Base-by-base conservation (phyloP, 495 filamentous ascomycete species). In the Aspergillus incahuasiensis region DNA sequence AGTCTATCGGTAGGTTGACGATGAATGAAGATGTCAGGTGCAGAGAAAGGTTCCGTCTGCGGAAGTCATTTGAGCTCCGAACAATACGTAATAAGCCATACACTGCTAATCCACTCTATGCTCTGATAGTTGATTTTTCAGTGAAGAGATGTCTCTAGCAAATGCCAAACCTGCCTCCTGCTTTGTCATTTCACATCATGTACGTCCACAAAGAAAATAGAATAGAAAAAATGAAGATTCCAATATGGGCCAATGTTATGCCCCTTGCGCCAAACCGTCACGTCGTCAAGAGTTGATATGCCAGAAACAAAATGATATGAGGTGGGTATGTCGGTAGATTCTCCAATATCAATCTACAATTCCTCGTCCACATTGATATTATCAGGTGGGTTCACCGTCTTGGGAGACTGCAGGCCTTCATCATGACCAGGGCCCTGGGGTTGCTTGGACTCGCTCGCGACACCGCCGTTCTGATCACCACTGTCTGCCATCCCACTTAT, bases 311-410 rank as follows among this genome's bases (percentile, higher is more conserved):
- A 13, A 43, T 18, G 13, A 25, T 38, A n/a, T 50, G 20, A 16
- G 34, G 7, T 48, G 16, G 18, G 45, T 19, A 32, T 35, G 47
- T 28, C 1, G 43, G 30, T 15, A 34, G 13, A n/a, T 54, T 28
- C 28, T 7, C 39, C 19, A 32, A 0, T 7, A 30, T n/a, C 20
- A 50, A 28, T 15, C 73, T 59, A 76, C 48, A 76, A 54, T 50
- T 77, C 74, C 50, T 77, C 74, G 3, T 77, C 74, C 15, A 66
- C 67, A 20, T 59, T 59, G 5, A 66, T 65, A 20, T 59, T 59
- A 3, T 58, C 49, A 20, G 44, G 56, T 16, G 49, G 34, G 18
- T 35, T 25, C 13, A 50, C 15, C 25, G 48, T 48, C 18, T 49
- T 57, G 7, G 55, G 58, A 48, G 52, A 56, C 18, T 44, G 41